Conservation (phyloP, 306 rosid genomes). For the Trifolium subterraneum region DNA sequence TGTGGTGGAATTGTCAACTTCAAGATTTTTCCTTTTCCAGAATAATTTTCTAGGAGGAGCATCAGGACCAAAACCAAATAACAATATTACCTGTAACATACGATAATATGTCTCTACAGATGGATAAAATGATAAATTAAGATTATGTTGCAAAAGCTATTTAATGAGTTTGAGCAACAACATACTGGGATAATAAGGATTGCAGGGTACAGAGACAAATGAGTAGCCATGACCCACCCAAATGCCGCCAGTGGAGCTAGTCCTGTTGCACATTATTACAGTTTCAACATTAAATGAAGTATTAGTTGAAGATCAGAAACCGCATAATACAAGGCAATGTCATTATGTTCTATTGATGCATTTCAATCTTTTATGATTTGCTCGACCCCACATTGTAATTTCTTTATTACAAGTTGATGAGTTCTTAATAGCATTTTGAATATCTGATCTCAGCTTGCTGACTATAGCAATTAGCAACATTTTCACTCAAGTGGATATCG, state of each 20-base stretch:
- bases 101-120: conserved; percentile 22
- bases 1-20: conserved; percentile 51
- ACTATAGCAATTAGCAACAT: conserved; percentile 28
- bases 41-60: conserved; percentile 84
- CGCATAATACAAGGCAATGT: conserved; percentile 26
- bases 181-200: conserved; percentile 85
- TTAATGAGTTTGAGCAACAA: conserved; percentile 37
- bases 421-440: conserved; percentile 25
- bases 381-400: conserved; percentile 16
- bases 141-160: conserved; percentile 34
- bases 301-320: conserved; percentile 34
- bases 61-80: conserved; percentile 88
- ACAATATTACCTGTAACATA: conserved; percentile 65
- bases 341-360: conserved; percentile 9
- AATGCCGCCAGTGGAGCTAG: conserved; percentile 82
- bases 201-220: conserved; percentile 86
- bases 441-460: conserved; percentile 15
- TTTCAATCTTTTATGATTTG: conserved; percentile 25
- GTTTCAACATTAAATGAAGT: conserved; percentile 37
- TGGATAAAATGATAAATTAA: conserved; percentile 37
- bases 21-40: conserved; percentile 44
- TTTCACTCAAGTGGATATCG: conserved; percentile 22
- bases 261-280: conserved; percentile 62
- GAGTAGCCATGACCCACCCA: conserved; percentile 97
- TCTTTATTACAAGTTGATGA: conserved; percentile 2